These are phyloP conservation scores for Lasiodiplodia theobromae DNA, from an alignment of 2,329 filamentous ascomycete genomes.

Conservation along the genomic window DNA sequence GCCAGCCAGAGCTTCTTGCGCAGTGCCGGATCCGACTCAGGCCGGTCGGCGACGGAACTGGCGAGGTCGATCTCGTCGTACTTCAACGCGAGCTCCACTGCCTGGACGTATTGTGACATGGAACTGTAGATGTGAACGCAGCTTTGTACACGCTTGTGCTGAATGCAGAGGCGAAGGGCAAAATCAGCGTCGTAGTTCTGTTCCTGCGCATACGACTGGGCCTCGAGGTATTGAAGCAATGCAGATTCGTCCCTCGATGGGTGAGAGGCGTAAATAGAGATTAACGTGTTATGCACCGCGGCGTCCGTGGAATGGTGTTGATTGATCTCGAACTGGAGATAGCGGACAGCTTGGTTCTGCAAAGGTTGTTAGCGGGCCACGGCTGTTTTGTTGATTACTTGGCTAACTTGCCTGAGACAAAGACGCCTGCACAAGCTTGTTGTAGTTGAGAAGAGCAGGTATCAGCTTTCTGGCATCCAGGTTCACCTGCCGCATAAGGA, in stretches of 20 bases:
- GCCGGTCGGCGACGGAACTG: slow-evolving; percentile 75
- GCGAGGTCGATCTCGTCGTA: slow-evolving; percentile 91
- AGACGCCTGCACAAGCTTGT: slow-evolving; percentile 74
- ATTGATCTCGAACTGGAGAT: slow-evolving; percentile 92
- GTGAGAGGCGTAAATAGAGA: slow-evolving; percentile 93
- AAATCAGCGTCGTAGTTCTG: slow-evolving; percentile 94
- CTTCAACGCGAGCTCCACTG: slow-evolving; percentile 89
- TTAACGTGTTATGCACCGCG: slow-evolving; percentile 94
- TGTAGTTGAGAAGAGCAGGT: slow-evolving; percentile 92
- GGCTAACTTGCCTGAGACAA: slow-evolving; percentile 59
- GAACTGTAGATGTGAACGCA: slow-evolving; percentile 97
- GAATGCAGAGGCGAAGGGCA: slow-evolving; percentile 91
- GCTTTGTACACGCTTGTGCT: slow-evolving; percentile 89
- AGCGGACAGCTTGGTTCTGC: slow-evolving; percentile 88
- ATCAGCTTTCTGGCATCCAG: slow-evolving; percentile 88
- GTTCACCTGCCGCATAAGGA: slow-evolving; percentile 88
- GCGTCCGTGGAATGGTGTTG: slow-evolving; percentile 80
- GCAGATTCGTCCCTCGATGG: slow-evolving; percentile 83
- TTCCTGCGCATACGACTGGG: slow-evolving; percentile 76
- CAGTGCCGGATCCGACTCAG: slow-evolving; percentile 68
- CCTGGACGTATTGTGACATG: slow-evolving; percentile 93
- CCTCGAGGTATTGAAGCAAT: slow-evolving; percentile 86
- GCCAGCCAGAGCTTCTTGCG: slow-evolving; percentile 96
- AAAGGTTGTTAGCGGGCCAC: not conserved
- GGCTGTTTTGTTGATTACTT: not conserved